Conservation (phyloP, 345 rosid genomes). For the Eucalyptus sp. region DNA sequence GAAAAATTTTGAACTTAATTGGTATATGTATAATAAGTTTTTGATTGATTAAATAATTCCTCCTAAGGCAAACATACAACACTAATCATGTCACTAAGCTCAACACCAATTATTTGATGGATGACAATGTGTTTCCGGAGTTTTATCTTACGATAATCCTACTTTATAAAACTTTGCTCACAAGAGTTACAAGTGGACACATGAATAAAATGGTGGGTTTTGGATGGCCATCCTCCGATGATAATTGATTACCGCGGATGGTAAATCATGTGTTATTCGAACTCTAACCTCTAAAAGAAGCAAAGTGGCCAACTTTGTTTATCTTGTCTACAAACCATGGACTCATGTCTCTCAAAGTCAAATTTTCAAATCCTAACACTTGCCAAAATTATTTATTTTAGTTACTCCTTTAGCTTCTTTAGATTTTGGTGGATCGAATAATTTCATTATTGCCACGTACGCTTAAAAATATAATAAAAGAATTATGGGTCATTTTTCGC, state of each 20-base stretch:
- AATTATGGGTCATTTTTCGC: not conserved
- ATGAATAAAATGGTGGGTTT: not conserved
- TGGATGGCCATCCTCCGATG: not conserved
- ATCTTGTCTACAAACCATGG: not conserved
- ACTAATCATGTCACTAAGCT: not conserved
- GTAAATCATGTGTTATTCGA: not conserved
- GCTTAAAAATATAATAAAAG: not conserved
- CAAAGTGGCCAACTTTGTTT: not conserved
- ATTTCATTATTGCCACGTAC: not conserved
- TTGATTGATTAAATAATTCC: not conserved
- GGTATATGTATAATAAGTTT: accelerated
- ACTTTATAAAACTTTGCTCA: not conserved
- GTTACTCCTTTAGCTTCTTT: not conserved
- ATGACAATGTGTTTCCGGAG: not conserved
- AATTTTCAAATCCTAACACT: not conserved
- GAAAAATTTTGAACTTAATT: not conserved
- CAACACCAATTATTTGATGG: not conserved
- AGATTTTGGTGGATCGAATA: not conserved
- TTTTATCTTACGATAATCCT: too few relatives aligned
- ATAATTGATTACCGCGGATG: not conserved
- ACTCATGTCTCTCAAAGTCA: not conserved
- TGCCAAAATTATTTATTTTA: not conserved
- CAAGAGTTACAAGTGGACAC: not conserved
- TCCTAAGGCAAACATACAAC: not conserved
- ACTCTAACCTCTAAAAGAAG: not conserved